phyloP scores from a whole-genome alignment of 805 yeast species.

The Sungouiozyma intestinalis region DNA sequence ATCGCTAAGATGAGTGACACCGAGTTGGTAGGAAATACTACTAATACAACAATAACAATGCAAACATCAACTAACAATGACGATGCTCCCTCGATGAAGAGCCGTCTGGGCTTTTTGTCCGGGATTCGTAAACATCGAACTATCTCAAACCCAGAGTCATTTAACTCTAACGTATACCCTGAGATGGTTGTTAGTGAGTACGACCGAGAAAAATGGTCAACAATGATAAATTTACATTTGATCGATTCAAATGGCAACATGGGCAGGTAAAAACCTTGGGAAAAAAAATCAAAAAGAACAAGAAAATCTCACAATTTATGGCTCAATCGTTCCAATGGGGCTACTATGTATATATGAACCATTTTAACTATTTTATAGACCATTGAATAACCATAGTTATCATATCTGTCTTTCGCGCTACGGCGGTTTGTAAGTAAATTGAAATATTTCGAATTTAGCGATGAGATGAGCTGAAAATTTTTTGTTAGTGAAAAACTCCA shows the following conservation, averaged over 20 bases:
- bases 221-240: conserved; percentile 6
- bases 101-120: not conserved
- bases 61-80: conserved; percentile 3
- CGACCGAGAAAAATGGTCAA: conserved; percentile 29
- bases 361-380: too few relatives aligned
- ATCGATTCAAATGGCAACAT: conserved; percentile 4
- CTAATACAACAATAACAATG: conserved; percentile 3
- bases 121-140: conserved; percentile 1
- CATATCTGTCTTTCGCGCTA: not conserved
- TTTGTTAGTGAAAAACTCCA: not conserved
- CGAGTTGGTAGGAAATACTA: not conserved
- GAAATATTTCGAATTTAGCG: not conserved
- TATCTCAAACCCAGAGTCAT: conserved; percentile 5
- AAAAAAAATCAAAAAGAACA: too few relatives aligned
- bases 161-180: conserved; percentile 15
- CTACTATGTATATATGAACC: too few relatives aligned
- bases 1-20: not conserved
- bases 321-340: too few relatives aligned
- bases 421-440: not conserved
- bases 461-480: not conserved
- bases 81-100: not conserved
- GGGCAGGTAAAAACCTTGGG: not conserved
- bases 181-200: conserved; percentile 25
- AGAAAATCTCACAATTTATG: too few relatives aligned
- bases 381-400: too few relatives aligned